Percentiles rank a stretch among this genome's conserved stretches.
phyloP scores from a whole-genome alignment of 1,284 basidiomycete species.

The Sutorius eximius region DNA sequence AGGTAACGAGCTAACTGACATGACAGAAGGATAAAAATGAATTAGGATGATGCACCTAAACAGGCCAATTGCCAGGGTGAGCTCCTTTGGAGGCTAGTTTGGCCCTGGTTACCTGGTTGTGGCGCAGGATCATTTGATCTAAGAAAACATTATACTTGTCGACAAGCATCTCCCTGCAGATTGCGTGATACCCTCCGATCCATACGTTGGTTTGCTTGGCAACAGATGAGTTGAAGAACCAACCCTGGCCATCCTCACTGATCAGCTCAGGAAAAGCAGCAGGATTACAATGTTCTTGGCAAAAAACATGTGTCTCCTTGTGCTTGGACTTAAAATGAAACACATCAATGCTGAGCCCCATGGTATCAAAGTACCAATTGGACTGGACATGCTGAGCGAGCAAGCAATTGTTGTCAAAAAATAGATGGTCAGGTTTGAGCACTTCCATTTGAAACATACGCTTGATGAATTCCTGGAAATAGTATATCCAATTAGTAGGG shows the following conservation, averaged over 20 bases:
- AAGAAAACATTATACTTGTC: constrained; percentile 35
- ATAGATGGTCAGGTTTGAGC: constrained; percentile 21
- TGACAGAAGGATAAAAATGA: too few relatives aligned
- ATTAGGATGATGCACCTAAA: too few relatives aligned
- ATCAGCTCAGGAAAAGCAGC: constrained; percentile 33
- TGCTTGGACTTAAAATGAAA: constrained; percentile 47
- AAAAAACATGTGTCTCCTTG: constrained; percentile 31
- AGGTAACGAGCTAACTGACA: too few relatives aligned
- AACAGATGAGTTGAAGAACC: constrained; percentile 32
- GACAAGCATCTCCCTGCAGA: constrained; percentile 28
- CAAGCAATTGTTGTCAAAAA: constrained; percentile 41
- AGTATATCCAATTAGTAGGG: too few relatives aligned
- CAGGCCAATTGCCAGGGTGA: too few relatives aligned
- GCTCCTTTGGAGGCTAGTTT: constrained; percentile 2
- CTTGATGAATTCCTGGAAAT: constrained; percentile 23
- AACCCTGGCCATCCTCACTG: constrained; percentile 25
- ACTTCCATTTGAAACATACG: not conserved
- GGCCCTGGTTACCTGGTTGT: constrained; percentile 17
- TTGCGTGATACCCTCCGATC: constrained; percentile 26
- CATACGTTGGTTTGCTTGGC: constrained; percentile 30
- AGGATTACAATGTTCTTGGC: constrained; percentile 41
- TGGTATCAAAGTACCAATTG: constrained; percentile 26
- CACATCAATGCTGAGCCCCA: constrained; percentile 39
- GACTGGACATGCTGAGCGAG: constrained; percentile 24
- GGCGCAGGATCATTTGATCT: constrained; percentile 38